phyloP scores from a whole-genome alignment of 768 basidiomycete species.

The Naematelia aurantialba region DNA sequence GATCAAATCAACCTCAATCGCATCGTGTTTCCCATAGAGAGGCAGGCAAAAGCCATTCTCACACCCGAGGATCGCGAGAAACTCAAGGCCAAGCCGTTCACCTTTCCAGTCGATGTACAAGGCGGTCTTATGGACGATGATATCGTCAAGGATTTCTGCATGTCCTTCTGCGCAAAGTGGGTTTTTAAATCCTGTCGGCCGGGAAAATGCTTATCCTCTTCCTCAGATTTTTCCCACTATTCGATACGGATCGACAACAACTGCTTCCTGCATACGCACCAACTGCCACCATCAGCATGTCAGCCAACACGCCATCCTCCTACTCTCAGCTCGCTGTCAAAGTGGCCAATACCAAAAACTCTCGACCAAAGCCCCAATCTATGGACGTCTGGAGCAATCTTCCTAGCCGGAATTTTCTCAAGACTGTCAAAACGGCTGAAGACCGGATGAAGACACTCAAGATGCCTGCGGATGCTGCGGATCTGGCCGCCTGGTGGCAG shows the following conservation, averaged over 20 bases:
- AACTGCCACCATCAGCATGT: conserved; percentile 85
- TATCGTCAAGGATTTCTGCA: conserved; percentile 71
- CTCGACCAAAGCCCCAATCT: conserved; percentile 31
- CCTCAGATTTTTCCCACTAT: conserved; percentile 73
- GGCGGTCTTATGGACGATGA: conserved; percentile 55
- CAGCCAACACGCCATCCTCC: conserved; percentile 74
- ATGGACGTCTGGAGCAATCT: conserved; percentile 30
- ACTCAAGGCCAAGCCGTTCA: conserved; percentile 54
- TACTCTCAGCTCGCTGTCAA: conserved; percentile 51
- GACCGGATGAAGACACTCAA: conserved; percentile 58
- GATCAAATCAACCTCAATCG: conserved; percentile 74
- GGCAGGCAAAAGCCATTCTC: conserved; percentile 51
- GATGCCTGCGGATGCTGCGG: conserved; percentile 61
- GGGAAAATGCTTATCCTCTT: neutral
- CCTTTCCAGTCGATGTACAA: conserved; percentile 63
- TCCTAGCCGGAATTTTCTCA: conserved; percentile 44
- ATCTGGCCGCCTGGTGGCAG: conserved; percentile 59
- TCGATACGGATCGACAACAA: conserved; percentile 68
- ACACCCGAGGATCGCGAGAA: conserved; percentile 53
- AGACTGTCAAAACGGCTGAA: conserved; percentile 48
- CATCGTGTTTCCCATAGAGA: conserved; percentile 66
- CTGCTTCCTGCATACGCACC: conserved; percentile 74
- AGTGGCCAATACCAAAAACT: conserved; percentile 58
- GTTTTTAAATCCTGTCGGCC: conserved; percentile 13
- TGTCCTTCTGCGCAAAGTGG: conserved; percentile 59